These are phyloP conservation scores for Backusella liffmaniae DNA, from an alignment of 192 early-diverging fungal species.

Conservation along the genomic window DNA sequence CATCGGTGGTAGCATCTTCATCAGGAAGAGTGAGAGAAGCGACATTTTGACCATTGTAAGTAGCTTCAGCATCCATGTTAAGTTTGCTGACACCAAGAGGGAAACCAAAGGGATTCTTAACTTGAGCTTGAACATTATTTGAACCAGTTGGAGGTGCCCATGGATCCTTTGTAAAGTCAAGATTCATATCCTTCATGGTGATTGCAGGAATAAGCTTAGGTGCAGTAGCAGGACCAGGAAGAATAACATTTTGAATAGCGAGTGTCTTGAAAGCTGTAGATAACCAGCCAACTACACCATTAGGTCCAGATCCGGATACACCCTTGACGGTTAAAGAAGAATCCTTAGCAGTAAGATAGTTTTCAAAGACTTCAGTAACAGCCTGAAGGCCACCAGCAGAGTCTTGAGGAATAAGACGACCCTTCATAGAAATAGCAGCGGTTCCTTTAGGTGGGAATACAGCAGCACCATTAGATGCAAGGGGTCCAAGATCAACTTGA, in stretches of 20 bases:
- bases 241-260: conserved; percentile 29
- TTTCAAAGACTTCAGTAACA: conserved; percentile 48
- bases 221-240: conserved; percentile 28
- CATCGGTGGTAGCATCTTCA: conserved; percentile 20
- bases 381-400: conserved; percentile 41
- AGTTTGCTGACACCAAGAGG: conserved; percentile 42
- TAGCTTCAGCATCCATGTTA: conserved; percentile 40
- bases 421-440: conserved; percentile 43
- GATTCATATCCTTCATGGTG: conserved; percentile 42
- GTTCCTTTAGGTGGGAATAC: conserved; percentile 26
- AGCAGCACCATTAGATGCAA: conserved; percentile 56
- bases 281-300: conserved; percentile 35
- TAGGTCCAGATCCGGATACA: conserved; percentile 28
- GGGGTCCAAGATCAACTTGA: conserved; percentile 44
- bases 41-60: conserved; percentile 4
- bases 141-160: conserved; percentile 45
- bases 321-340: conserved; percentile 29
- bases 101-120: conserved; percentile 43
- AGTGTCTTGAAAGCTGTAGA: conserved; percentile 48
- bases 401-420: conserved; percentile 50
- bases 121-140: conserved; percentile 37
- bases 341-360: conserved; percentile 44
- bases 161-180: conserved; percentile 49
- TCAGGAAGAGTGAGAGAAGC: conserved; percentile 31
- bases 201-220: conserved; percentile 40